phyloP scores from a whole-genome alignment of 192 early-diverging fungal genomes.

The Paraglomus brasilianum region DNA sequence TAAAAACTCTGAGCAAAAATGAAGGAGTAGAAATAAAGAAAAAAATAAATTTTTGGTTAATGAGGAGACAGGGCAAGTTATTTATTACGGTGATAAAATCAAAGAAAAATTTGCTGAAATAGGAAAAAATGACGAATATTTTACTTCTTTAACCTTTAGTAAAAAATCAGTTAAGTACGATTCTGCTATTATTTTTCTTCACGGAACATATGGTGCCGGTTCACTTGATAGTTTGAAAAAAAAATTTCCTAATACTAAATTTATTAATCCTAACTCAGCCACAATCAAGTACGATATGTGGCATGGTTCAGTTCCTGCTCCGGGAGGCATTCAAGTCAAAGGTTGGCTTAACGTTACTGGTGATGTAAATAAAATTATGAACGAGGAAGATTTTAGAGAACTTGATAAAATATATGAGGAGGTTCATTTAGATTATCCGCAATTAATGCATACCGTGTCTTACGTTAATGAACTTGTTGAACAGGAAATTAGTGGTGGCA shows the following conservation, averaged over 20 bases:
- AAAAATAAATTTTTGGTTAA: background rate
- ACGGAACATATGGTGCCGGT: background rate
- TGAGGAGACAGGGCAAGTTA: constrained; percentile 5
- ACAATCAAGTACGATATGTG: constrained; percentile 15
- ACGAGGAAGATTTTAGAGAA: background rate
- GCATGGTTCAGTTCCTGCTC: constrained; percentile 6
- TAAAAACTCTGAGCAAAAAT: background rate
- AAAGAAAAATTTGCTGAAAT: too few relatives aligned
- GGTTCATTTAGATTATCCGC: constrained; percentile 11
- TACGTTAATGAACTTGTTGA: background rate
- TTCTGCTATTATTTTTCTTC: background rate
- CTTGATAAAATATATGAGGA: background rate
- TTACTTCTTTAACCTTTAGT: too few relatives aligned
- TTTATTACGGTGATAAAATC: background rate
- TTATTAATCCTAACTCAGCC: constrained; percentile 2
- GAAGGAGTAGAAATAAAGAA: background rate
- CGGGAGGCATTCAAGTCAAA: background rate
- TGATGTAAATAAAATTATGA: background rate
- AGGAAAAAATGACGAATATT: background rate
- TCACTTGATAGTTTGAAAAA: background rate
- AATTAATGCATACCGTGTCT: background rate
- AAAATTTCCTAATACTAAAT: background rate
- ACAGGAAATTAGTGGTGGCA: background rate
- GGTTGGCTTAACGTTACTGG: constrained; percentile 5
- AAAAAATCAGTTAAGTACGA: background rate